A percentile compares a stretch with the other conserved stretches of the same genome.
Evolutionary conservation across 495 filamentous ascomycete genomes (phyloP).

Genomic region (Cairneyella variabilis): DNA sequence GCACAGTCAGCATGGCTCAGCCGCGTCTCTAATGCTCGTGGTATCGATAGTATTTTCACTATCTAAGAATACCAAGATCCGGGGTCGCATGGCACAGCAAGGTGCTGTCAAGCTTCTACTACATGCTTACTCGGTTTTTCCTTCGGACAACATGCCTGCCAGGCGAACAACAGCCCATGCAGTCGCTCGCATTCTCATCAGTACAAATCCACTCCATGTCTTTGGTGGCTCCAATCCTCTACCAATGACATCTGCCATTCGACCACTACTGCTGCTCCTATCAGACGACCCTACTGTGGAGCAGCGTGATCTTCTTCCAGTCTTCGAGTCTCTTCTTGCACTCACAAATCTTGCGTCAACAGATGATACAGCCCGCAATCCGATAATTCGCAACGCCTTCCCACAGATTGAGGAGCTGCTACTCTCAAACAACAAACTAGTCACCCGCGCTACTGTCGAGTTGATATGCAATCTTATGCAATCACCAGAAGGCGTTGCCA

Average conservation of each 20-base stretch:
- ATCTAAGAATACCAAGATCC: slow-evolving; percentile 62
- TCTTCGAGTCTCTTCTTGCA: slow-evolving; percentile 86
- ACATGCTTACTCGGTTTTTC: slow-evolving; percentile 56
- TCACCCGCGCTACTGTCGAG: slow-evolving; percentile 82
- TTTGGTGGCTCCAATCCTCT: slow-evolving; percentile 74
- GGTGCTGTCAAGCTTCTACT: slow-evolving; percentile 84
- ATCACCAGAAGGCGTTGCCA: slow-evolving; percentile 64
- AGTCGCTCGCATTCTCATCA: slow-evolving; percentile 88
- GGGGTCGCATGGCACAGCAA: slow-evolving; percentile 82
- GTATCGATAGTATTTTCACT: slow-evolving; percentile 74
- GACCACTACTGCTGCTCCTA: slow-evolving; percentile 72
- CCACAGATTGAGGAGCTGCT: slow-evolving; percentile 75
- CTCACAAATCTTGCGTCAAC: slow-evolving; percentile 89
- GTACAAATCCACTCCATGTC: slow-evolving; percentile 77
- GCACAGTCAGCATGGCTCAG: slow-evolving; percentile 62
- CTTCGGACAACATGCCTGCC: slow-evolving; percentile 44
- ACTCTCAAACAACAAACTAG: slow-evolving; percentile 66
- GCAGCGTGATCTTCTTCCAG: slow-evolving; percentile 72
- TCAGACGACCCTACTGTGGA: slow-evolving; percentile 49
- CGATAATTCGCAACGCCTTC: slow-evolving; percentile 71
- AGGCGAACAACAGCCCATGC: slow-evolving; percentile 72
- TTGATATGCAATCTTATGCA: slow-evolving; percentile 90
- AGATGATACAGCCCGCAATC: slow-evolving; percentile 58
- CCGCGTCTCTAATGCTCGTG: slow-evolving; percentile 60
- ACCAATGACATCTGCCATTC: slow-evolving; percentile 70